Percentiles rank a stretch among this genome's conserved stretches.
These are phyloP conservation scores for Cucumis cinereus DNA, from an alignment of 306 rosid genomes.

Conservation along the genomic window DNA sequence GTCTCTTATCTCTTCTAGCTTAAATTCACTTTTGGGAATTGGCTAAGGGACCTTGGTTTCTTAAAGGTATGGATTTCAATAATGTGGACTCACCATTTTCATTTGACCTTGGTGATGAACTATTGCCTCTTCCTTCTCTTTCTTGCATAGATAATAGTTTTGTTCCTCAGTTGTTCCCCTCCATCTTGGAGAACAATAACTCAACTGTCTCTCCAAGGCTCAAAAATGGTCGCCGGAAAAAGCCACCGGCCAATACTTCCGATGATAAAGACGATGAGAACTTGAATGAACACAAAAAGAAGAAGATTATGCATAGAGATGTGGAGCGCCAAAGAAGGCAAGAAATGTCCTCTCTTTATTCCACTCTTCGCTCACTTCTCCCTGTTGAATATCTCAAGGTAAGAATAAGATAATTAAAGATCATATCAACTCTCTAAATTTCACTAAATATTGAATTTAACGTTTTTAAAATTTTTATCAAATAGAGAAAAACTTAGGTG, in stretches of 20 bases:
- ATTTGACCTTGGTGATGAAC: not conserved
- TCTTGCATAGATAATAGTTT: not conserved
- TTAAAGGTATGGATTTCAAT: not conserved
- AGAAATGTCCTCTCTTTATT: conserved; percentile 29
- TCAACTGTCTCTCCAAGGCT: not conserved
- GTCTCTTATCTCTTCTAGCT: too few species aligned
- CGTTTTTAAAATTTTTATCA: too few species aligned
- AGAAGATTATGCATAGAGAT: conserved; percentile 30
- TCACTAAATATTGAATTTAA: too few species aligned
- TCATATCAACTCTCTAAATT: too few species aligned
- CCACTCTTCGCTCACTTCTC: conserved; percentile 23
- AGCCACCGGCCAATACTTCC: not conserved
- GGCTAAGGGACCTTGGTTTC: too few species aligned
- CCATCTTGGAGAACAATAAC: not conserved
- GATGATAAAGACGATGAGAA: not conserved
- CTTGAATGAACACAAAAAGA: conserved; percentile 7
- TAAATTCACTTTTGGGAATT: too few species aligned
- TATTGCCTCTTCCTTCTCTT: not conserved
- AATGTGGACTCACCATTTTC: not conserved
- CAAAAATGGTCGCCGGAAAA: not conserved
- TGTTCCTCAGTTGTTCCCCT: not conserved
- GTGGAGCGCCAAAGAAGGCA: conserved; percentile 39
- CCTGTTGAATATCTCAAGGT: conserved; percentile 30
- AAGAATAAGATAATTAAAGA: too few species aligned
- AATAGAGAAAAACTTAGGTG: too few species aligned